phyloP scores from a whole-genome alignment of 2,329 filamentous ascomycete species.

The Akanthomyces dipterigenus region DNA sequence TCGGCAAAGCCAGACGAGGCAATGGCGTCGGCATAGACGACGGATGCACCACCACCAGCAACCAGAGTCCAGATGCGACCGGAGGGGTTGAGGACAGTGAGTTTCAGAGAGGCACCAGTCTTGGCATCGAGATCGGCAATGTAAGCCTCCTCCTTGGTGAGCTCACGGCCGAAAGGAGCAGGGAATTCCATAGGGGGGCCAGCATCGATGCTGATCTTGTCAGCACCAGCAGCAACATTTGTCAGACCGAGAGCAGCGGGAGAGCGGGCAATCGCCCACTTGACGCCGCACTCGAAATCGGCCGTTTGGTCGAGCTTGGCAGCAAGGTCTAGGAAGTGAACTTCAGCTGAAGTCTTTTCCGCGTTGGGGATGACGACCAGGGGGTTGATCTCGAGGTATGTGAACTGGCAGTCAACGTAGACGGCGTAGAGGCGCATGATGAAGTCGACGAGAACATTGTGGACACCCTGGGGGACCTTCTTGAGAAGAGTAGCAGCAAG shows the following conservation, averaged over 20 bases:
- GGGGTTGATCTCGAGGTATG: constrained; percentile 99
- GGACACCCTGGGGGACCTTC: constrained; percentile 90
- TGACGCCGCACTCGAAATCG: constrained; percentile 97
- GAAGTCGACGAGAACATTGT: constrained; percentile 99
- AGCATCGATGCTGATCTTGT: constrained; percentile 87
- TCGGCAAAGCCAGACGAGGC: constrained; percentile 91
- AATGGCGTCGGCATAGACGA: constrained; percentile 98
- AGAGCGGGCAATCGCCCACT: constrained; percentile 95
- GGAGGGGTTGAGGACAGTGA: constrained; percentile 86
- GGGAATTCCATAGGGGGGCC: constrained; percentile 99
- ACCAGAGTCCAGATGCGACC: constrained; percentile 98
- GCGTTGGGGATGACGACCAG: constrained; percentile 95
- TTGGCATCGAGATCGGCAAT: constrained; percentile 98
- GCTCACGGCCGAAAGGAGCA: constrained; percentile 95
- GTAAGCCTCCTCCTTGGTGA: constrained; percentile 98
- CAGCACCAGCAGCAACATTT: constrained; percentile 53
- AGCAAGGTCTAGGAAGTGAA: constrained; percentile 96
- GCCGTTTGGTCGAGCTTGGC: constrained; percentile 99
- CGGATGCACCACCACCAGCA: constrained; percentile 97
- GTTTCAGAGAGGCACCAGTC: constrained; percentile 97
- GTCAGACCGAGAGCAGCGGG: constrained; percentile 82
- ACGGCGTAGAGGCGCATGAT: constrained; percentile 97
- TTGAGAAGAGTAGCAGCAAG: constrained; percentile 79
- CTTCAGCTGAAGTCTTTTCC: constrained; percentile 83
- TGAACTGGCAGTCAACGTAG: constrained; percentile 99